Conservation (phyloP, 2,329 filamentous ascomycete genomes). For the Pseudogymnoascus sp. region DNA sequence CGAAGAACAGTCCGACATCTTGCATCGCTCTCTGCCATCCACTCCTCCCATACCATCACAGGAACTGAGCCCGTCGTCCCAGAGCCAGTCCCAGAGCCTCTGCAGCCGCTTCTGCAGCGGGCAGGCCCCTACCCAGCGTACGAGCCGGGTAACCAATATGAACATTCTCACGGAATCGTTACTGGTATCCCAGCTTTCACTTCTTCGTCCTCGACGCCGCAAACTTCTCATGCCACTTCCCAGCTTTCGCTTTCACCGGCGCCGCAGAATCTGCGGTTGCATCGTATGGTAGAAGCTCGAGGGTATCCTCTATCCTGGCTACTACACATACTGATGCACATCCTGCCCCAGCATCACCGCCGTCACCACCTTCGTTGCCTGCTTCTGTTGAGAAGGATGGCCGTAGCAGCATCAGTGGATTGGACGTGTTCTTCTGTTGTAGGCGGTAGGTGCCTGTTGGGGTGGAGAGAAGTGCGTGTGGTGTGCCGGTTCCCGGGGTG, state of each 20-base stretch:
- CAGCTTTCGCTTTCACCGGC: slow-evolving; percentile 27
- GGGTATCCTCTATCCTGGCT: slow-evolving; percentile 51
- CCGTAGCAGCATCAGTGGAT: slow-evolving; percentile 50
- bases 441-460: slow-evolving; percentile 47
- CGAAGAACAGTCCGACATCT: background rate
- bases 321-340: slow-evolving; percentile 38
- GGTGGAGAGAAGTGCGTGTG: slow-evolving; percentile 45
- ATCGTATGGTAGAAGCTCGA: slow-evolving; percentile 45
- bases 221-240: slow-evolving; percentile 54
- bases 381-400: slow-evolving; percentile 24
- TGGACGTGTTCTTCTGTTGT: slow-evolving; percentile 59
- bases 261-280: slow-evolving; percentile 17
- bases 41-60: background rate
- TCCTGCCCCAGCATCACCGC: slow-evolving; percentile 18
- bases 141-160: too few relatives aligned
- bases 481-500: slow-evolving; percentile 34
- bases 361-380: slow-evolving; percentile 18
- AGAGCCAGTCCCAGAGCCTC: background rate
- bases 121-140: background rate
- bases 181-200: background rate
- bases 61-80: background rate
- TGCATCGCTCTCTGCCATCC: background rate
- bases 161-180: background rate
- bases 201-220: slow-evolving; percentile 26
- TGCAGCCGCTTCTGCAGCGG: background rate